These are phyloP conservation scores for Leptodermis oblonga DNA, from an alignment of 257 asterid species.

Conservation along the genomic window DNA sequence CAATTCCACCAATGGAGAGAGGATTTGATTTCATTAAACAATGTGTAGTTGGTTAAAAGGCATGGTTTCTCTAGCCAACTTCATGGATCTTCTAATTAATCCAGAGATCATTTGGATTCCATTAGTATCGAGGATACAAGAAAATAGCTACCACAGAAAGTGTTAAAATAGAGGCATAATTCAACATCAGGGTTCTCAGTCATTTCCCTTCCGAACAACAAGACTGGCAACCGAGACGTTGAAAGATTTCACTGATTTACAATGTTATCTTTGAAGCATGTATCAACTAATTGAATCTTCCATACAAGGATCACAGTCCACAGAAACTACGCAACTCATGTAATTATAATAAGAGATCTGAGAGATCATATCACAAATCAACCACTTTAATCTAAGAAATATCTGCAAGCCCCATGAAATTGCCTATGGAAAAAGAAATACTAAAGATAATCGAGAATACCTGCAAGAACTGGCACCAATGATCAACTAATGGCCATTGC, in stretches of 20 bases:
- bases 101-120: not conserved
- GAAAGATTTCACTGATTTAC: not conserved
- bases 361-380: no score
- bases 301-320: not conserved
- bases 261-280: no score
- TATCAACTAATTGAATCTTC: no score
- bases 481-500: conserved; percentile 92
- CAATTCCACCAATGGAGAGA: not conserved
- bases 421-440: not conserved
- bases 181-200: not conserved
- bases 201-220: not conserved
- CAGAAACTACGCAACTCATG: not conserved
- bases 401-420: not conserved
- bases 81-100: no score
- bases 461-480: conserved; percentile 99
- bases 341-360: not conserved
- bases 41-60: no score
- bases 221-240: not conserved
- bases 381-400: not conserved
- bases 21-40: no score
- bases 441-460: conserved; percentile 25
- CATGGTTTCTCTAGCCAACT: no score
- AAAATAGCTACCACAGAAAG: conserved; percentile 2
- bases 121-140: not conserved
- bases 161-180: not conserved